Base-by-base conservation (phyloP, 164 flowering plant genomes). In the Vitis labrusca region DNA sequence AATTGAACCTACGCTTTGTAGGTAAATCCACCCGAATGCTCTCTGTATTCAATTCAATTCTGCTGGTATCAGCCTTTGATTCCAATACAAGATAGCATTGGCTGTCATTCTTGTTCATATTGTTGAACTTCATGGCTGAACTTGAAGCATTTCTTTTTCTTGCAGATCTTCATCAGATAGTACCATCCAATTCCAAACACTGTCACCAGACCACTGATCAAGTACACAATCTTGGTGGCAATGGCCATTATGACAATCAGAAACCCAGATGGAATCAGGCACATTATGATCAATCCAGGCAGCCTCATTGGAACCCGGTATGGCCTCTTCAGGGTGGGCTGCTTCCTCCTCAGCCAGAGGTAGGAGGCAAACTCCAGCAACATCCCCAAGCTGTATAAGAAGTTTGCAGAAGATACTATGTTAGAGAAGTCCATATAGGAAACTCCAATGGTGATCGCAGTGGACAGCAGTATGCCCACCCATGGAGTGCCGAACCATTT, bases 321-420 rank as follows among this genome's bases (percentile, higher is more conserved):
- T 47, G 89, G 88, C 75, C 90, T 64, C 27, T 84, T 78, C 67
- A 83, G 3, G 6, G 54, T 49, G 2, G 89, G 88, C 58, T 54
- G 14, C 73, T 83, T 86, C 69, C 74, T 64, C 63, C 92, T 72
- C 71, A 88, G 30, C 90, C 88, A 86, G 6, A 88, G 1, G 57
- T 81, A 88, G 1, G 89, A 72, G 2, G 85, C 81, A 57, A 88
- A 88, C 58, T 88, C 92, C 71, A 88, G 50, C 6, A 86, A 51
- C 90, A 88, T 88, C 48, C 90, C 88, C 65, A 88, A 63, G 65
- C 86, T 84, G 66, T 86, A 88, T 75, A 88, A 61, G 80, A 85
- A 83, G 73, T 86, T 88, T 0, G 87, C 87, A 0, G 87, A 80
- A 6, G 90, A 63, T 8, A 88, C 69, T 0, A 88, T 78, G 50